Conservation (phyloP, 129 eudicot species). For the Heracleum sosnowskyi region DNA sequence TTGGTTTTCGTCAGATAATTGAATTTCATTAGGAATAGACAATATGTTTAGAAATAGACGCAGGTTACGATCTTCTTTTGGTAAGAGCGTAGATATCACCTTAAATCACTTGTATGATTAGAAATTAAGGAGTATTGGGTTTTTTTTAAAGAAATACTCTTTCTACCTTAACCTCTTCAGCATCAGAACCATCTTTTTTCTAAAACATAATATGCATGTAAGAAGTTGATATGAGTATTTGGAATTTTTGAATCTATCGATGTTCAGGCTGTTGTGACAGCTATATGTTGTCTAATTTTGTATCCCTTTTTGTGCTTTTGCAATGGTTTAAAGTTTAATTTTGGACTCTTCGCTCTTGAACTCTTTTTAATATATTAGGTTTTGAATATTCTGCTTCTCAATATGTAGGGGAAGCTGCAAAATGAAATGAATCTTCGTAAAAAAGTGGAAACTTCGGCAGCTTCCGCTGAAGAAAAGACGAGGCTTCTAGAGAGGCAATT, state of each 20-base stretch:
- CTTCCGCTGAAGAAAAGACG: conserved; percentile 72
- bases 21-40: background rate
- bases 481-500: conserved; percentile 50
- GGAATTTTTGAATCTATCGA: background rate
- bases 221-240: background rate
- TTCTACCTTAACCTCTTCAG: background rate
- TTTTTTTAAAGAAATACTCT: background rate
- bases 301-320: background rate
- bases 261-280: background rate
- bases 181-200: background rate
- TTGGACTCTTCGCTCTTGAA: background rate
- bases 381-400: background rate
- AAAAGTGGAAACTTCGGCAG: conserved; percentile 58
- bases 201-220: background rate
- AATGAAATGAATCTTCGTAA: conserved; percentile 68
- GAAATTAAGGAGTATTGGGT: background rate
- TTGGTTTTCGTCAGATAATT: background rate
- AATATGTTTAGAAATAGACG: background rate
- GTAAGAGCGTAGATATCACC: background rate
- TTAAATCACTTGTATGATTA: background rate
- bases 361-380: background rate
- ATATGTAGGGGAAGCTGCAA: conserved; percentile 52
- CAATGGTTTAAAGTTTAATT: background rate
- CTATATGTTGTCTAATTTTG: background rate
- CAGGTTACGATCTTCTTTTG: no score